These are phyloP conservation scores for Barnettozyma populi DNA, from an alignment of 805 yeast species.

Conservation along the genomic window DNA sequence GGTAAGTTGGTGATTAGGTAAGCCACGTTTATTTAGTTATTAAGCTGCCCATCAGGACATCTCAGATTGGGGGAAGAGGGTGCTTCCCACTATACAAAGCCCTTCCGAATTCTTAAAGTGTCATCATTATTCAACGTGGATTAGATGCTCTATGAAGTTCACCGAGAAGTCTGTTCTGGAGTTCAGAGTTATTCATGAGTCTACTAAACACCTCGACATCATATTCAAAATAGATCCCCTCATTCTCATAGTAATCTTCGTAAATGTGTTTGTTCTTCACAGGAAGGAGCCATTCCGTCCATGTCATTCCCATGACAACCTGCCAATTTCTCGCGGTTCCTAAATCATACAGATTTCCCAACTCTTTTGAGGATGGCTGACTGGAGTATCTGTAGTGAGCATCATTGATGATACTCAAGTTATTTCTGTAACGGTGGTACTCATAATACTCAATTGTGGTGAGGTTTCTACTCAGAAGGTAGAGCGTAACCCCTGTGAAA, in stretches of 20 bases:
- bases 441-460: conserved; percentile 83
- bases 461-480: conserved; percentile 53
- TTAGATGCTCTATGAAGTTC: conserved; percentile 3
- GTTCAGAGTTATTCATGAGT: conserved; percentile 34
- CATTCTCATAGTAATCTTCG: conserved; percentile 28
- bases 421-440: conserved; percentile 39
- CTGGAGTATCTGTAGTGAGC: conserved; percentile 33
- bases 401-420: conserved; percentile 31
- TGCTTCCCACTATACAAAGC: no score
- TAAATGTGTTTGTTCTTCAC: conserved; percentile 23
- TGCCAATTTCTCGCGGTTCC: conserved; percentile 61
- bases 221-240: conserved; percentile 50
- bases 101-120: no score
- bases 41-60: no score
- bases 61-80: no score
- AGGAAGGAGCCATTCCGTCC: conserved; percentile 74
- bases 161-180: conserved; percentile 34
- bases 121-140: not conserved
- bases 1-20: no score
- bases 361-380: conserved; percentile 36
- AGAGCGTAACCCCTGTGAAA: conserved; percentile 54
- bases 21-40: no score
- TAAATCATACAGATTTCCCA: conserved; percentile 72
- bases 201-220: conserved; percentile 38
- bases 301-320: conserved; percentile 64